Conservation (phyloP, 2,329 filamentous ascomycete species). For the Cryphonectria naterciae region DNA sequence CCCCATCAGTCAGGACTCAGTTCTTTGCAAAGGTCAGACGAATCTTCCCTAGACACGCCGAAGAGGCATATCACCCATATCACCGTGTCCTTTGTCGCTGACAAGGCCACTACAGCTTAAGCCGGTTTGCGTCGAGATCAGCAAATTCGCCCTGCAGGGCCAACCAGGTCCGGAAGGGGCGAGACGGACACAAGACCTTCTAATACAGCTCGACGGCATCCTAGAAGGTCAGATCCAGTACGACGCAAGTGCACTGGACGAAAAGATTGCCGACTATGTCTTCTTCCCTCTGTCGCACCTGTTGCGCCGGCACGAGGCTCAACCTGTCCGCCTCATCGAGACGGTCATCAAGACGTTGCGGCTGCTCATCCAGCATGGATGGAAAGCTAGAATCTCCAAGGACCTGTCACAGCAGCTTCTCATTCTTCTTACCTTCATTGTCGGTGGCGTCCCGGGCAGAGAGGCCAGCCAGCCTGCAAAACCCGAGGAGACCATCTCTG, state of each 20-base stretch:
- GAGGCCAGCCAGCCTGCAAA: slow-evolving; percentile 48
- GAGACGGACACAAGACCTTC: slow-evolving; percentile 51
- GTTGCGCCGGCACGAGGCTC: slow-evolving; percentile 73
- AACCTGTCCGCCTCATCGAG: slow-evolving; percentile 75
- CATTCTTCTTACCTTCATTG: slow-evolving; percentile 80
- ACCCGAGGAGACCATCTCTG: slow-evolving; percentile 75
- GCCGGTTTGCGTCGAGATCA: slow-evolving; percentile 64
- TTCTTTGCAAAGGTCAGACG: slow-evolving; percentile 35
- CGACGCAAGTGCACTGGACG: slow-evolving; percentile 64
- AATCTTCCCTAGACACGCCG: neutral
- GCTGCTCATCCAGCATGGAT: slow-evolving; percentile 76
- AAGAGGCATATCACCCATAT: neutral
- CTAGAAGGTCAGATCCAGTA: slow-evolving; percentile 48
- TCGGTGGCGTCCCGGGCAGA: slow-evolving; percentile 71
- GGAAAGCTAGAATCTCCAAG: slow-evolving; percentile 72
- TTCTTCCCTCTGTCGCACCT: slow-evolving; percentile 93
- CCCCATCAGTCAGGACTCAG: slow-evolving; percentile 33
- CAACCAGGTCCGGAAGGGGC: slow-evolving; percentile 41
- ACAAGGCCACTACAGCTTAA: slow-evolving; percentile 56
- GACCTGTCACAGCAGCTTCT: slow-evolving; percentile 83
- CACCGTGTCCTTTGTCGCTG: neutral
- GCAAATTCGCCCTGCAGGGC: slow-evolving; percentile 58
- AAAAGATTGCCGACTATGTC: slow-evolving; percentile 87
- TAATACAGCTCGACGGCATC: slow-evolving; percentile 49
- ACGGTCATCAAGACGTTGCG: slow-evolving; percentile 74